phyloP scores from a whole-genome alignment of 1,284 basidiomycete species.

The Leucocoprinus gongylophorus region DNA sequence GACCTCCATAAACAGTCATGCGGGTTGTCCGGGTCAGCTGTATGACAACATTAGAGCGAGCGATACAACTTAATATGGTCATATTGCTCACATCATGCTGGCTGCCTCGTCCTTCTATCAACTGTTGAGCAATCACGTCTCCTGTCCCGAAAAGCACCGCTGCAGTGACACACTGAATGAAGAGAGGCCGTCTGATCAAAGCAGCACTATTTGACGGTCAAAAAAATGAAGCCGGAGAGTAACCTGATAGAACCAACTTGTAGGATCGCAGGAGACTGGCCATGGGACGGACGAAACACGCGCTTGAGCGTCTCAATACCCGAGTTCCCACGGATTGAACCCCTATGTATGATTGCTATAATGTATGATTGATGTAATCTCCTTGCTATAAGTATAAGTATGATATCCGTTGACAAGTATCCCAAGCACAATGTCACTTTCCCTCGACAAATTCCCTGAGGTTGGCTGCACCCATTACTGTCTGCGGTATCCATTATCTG shows the following conservation, averaged over 20 bases:
- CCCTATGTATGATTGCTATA: too few relatives aligned
- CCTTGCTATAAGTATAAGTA: too few relatives aligned
- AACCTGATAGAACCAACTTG: constrained; percentile 35
- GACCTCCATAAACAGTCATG: constrained; percentile 69
- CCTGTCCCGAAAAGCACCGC: constrained; percentile 67
- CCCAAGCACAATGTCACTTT: neutral
- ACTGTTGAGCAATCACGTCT: constrained; percentile 81
- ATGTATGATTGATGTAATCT: too few relatives aligned
- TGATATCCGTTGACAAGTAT: neutral
- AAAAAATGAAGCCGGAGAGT: neutral
- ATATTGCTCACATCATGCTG: constrained; percentile 57
- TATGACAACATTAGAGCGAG: constrained; percentile 1
- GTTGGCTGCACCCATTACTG: neutral
- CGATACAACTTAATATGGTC: neutral
- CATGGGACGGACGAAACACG: constrained; percentile 15
- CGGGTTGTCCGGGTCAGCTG: constrained; percentile 68
- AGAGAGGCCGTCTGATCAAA: constrained; percentile 57
- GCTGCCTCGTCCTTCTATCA: constrained; percentile 58
- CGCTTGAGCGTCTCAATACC: neutral
- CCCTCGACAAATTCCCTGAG: constrained; percentile 2
- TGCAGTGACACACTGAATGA: constrained; percentile 59
- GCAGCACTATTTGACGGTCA: constrained; percentile 37
- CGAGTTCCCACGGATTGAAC: neutral
- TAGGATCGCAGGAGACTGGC: constrained; percentile 39
- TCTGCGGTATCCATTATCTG: neutral